phyloP scores from a whole-genome alignment of 306 rosid genomes.

The Clitoria ternatea region DNA sequence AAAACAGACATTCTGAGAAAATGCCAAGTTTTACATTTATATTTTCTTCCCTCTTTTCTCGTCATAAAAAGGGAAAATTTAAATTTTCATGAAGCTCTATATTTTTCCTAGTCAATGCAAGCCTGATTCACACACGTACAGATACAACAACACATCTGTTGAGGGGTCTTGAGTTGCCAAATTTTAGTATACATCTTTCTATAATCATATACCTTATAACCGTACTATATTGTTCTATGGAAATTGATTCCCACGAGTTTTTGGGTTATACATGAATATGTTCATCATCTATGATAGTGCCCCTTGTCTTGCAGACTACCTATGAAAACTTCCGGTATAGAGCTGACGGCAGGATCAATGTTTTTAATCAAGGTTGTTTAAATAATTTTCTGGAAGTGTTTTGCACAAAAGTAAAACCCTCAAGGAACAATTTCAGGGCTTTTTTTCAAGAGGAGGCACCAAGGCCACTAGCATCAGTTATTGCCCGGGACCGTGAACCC shows the following conservation, averaged over 20 bases:
- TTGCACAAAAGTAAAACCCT: conserved; percentile 69
- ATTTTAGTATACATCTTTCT: not conserved
- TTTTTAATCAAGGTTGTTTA: conserved; percentile 67
- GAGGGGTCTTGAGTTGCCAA: not conserved
- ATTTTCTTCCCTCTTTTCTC: not conserved
- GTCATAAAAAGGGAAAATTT: not conserved
- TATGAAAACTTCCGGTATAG: conserved; percentile 83
- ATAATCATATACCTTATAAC: not conserved
- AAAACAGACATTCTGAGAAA: too few relatives aligned
- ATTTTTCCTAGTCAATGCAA: not conserved
- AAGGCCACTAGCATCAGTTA: conserved; percentile 40
- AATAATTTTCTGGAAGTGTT: conserved; percentile 82
- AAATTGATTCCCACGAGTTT: too few relatives aligned
- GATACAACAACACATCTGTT: too few relatives aligned
- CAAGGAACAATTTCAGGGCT: conserved; percentile 78
- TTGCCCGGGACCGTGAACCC: conserved; percentile 34
- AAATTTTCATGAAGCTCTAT: not conserved
- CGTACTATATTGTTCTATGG: not conserved
- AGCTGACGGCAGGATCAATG: conserved; percentile 73
- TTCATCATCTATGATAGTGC: not conserved
- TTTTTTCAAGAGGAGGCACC: conserved; percentile 65
- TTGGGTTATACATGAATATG: not conserved
- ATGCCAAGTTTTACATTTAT: not conserved
- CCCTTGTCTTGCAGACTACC: conserved; percentile 68
- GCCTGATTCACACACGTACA: not conserved